phyloP scores from a whole-genome alignment of 805 yeast genomes.

The Saccharomyces cerevisiae region DNA sequence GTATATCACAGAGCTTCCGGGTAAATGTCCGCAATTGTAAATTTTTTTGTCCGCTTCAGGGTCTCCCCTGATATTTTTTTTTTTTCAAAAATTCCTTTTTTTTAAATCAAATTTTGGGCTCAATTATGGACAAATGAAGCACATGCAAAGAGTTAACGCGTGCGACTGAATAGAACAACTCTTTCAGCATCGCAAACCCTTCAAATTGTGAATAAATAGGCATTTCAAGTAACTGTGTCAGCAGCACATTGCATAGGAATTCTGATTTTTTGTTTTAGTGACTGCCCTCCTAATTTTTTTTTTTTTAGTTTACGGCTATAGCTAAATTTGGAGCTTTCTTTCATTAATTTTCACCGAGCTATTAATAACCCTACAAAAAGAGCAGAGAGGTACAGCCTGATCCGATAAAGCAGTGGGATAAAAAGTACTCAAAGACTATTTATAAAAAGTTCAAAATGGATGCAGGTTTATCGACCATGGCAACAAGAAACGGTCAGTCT shows the following conservation, averaged over 20 bases:
- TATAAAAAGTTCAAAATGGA: no score
- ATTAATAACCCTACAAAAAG: background rate
- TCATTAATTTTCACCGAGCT: background rate
- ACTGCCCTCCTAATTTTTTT: background rate
- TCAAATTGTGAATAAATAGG: background rate
- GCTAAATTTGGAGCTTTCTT: background rate
- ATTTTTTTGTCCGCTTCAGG: background rate
- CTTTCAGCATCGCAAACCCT: background rate
- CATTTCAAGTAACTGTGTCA: background rate
- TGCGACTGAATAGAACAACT: background rate
- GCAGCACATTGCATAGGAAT: background rate
- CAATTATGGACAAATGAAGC: background rate
- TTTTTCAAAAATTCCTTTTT: background rate
- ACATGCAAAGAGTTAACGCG: background rate
- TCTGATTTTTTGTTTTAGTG: background rate
- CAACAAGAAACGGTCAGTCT: conserved; percentile 2
- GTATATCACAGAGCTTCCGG: background rate
- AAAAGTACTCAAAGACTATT: background rate
- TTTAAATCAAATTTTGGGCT: background rate
- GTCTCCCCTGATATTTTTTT: background rate
- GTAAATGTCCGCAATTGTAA: background rate
- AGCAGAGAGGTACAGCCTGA: background rate
- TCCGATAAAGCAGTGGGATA: background rate
- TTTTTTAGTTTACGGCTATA: background rate
- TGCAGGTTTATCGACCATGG: conserved; percentile 28